Percentiles rank a stretch among this genome's conserved stretches.
These are phyloP conservation scores for Purpureocillium lavendulum DNA, from an alignment of 2,329 filamentous ascomycete species.

Conservation along the genomic window DNA sequence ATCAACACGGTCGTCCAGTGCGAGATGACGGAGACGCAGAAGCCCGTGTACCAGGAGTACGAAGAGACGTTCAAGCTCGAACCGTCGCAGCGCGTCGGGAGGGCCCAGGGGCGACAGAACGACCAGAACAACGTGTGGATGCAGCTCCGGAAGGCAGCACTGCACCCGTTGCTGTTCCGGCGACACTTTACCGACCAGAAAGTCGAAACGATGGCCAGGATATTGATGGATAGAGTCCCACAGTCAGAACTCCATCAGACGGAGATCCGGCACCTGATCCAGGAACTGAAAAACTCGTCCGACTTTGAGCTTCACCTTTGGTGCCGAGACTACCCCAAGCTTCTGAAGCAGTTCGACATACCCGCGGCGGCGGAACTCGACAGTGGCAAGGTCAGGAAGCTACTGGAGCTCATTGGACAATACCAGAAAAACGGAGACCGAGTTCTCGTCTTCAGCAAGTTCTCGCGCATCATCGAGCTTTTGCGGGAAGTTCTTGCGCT, in stretches of 20 bases:
- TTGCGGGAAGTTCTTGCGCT: constrained; percentile 73
- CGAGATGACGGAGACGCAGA: constrained; percentile 65
- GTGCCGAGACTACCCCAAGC: constrained; percentile 49
- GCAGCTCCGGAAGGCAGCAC: constrained; percentile 83
- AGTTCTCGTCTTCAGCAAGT: constrained; percentile 86
- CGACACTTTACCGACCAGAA: constrained; percentile 68
- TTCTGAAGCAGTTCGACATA: constrained; percentile 46
- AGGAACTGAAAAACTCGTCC: constrained; percentile 49
- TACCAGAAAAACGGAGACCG: constrained; percentile 79
- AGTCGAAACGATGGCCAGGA: constrained; percentile 68
- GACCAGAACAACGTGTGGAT: constrained; percentile 71
- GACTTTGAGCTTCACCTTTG: constrained; percentile 60
- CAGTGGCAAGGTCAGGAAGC: constrained; percentile 76
- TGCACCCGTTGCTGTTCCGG: constrained; percentile 84
- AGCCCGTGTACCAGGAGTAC: constrained; percentile 60
- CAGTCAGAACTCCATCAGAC: constrained; percentile 45
- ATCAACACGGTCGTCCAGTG: constrained; percentile 71
- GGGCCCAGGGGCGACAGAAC: constrained; percentile 37
- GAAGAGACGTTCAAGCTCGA: constrained; percentile 57
- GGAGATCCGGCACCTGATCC: constrained; percentile 41
- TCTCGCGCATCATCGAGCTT: constrained; percentile 85
- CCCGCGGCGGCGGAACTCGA: constrained; percentile 45
- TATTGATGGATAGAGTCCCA: constrained; percentile 62
- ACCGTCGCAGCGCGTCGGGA: constrained; percentile 43
- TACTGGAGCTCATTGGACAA: constrained; percentile 63